Percentiles rank a stretch among this genome's conserved stretches.
Conservation (phyloP, 495 filamentous ascomycete genomes). For the Lichina pygmaea region DNA sequence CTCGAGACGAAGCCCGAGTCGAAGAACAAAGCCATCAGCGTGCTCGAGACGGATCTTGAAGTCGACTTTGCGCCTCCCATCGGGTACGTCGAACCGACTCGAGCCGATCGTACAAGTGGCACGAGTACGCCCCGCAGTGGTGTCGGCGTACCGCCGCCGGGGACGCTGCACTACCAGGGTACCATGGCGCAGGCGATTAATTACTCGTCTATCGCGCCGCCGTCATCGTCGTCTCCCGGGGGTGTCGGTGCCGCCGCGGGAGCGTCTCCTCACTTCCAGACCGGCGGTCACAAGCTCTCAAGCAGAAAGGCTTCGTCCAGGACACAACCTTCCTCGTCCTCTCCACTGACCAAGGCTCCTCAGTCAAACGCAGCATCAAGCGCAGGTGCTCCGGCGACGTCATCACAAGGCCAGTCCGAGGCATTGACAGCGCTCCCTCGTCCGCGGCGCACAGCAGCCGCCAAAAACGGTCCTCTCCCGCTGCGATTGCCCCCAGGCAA, state of each 20-base stretch:
- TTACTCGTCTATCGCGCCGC: conserved; percentile 75
- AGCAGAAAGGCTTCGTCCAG: conserved; percentile 57
- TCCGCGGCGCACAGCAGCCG: conserved; percentile 9
- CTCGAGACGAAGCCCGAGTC: conserved; percentile 71
- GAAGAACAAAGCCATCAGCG: conserved; percentile 56
- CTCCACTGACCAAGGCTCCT: conserved; percentile 8
- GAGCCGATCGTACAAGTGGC: conserved; percentile 17
- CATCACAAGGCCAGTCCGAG: conserved; percentile 27
- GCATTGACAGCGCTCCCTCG: conserved; percentile 29
- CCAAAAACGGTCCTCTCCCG: conserved; percentile 52
- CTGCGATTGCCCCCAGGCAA: conserved; percentile 67
- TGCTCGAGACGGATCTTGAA: conserved; percentile 79
- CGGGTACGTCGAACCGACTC: conserved; percentile 65
- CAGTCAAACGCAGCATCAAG: too few species aligned
- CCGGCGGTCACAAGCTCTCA: conserved; percentile 46
- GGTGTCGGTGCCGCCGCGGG: conserved; percentile 31
- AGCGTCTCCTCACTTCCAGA: conserved; percentile 47
- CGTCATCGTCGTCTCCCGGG: conserved; percentile 26
- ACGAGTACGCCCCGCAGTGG: conserved; percentile 40
- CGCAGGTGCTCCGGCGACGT: conserved; percentile 6
- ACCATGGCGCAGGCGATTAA: conserved; percentile 95
- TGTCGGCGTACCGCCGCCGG: conserved; percentile 24
- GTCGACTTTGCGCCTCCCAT: conserved; percentile 89
- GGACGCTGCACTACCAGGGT: conserved; percentile 52
- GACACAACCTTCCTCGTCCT: conserved; percentile 55